Percentiles rank a stretch among this genome's conserved stretches.
phyloP scores from a whole-genome alignment of 305 asterid species.

The Striga hermonthica region DNA sequence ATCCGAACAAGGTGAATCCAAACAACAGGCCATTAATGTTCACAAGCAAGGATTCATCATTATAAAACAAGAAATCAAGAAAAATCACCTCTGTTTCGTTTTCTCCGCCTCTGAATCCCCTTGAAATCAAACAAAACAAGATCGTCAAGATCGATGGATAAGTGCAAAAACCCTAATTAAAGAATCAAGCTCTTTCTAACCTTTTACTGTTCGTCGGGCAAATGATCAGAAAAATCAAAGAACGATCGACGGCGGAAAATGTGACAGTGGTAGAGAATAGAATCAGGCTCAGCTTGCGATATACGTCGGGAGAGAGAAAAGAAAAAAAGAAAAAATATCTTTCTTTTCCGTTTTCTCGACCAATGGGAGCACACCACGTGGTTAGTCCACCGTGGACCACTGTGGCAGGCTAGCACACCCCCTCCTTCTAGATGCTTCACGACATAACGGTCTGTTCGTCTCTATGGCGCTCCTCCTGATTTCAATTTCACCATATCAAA shows the following conservation, averaged over 20 bases:
- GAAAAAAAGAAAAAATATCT: not conserved
- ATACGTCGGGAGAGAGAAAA: constrained; percentile 8
- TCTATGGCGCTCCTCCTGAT: no score
- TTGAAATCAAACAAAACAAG: constrained; percentile 3
- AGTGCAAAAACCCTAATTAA: constrained; percentile 8
- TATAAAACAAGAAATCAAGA: not conserved
- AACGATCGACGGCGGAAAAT: constrained; percentile 5
- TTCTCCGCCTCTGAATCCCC: not conserved
- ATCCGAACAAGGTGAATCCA: constrained; percentile 2
- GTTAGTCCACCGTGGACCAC: not conserved
- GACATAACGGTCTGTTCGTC: constrained; percentile 11
- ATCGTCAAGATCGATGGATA: constrained; percentile 3
- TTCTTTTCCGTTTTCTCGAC: not conserved
- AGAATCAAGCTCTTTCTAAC: constrained; percentile 26
- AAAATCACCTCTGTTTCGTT: not conserved
- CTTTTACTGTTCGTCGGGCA: constrained; percentile 2
- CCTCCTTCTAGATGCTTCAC: constrained; percentile 2
- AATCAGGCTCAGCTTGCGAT: not conserved
- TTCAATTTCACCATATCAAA: no score
- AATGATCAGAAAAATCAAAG: constrained; percentile 1
- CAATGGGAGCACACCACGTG: constrained; percentile 24
- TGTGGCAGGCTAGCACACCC: constrained; percentile 1
- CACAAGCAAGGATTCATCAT: not conserved
- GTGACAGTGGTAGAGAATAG: constrained; percentile 10
- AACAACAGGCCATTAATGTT: not conserved